These are phyloP conservation scores for Aspergillus sclerotioniger DNA, from an alignment of 495 filamentous ascomycete species.

Conservation along the genomic window DNA sequence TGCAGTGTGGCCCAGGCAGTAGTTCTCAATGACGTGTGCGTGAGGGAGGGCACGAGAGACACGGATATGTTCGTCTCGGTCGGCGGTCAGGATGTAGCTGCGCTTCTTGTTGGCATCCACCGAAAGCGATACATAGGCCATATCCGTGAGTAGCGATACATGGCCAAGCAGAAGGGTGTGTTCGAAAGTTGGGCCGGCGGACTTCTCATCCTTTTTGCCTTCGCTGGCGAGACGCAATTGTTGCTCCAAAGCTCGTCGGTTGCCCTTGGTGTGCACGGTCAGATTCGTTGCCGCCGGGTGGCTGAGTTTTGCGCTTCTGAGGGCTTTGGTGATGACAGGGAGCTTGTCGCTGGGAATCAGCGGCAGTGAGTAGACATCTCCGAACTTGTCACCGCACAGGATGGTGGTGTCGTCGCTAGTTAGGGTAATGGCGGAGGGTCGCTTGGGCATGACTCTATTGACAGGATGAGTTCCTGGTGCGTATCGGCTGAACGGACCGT, in stretches of 20 bases:
- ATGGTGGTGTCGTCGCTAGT: conserved; percentile 67
- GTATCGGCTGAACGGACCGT: not conserved
- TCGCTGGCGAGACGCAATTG: conserved; percentile 57
- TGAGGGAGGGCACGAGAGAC: conserved; percentile 82
- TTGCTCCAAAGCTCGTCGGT: conserved; percentile 69
- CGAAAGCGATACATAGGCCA: conserved; percentile 49
- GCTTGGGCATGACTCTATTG: conserved; percentile 80
- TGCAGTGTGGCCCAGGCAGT: conserved; percentile 79
- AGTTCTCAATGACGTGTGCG: conserved; percentile 82
- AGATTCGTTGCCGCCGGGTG: conserved; percentile 62
- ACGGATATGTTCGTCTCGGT: conserved; percentile 96
- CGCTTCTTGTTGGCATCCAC: conserved; percentile 30
- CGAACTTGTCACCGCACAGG: conserved; percentile 87
- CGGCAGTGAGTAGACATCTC: conserved; percentile 90
- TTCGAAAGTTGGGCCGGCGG: conserved; percentile 56
- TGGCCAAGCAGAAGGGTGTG: conserved; percentile 81
- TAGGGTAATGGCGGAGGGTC: conserved; percentile 71
- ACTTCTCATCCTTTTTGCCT: conserved; percentile 40
- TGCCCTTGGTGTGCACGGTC: conserved; percentile 82
- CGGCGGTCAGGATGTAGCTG: conserved; percentile 79
- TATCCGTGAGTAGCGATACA: conserved; percentile 85
- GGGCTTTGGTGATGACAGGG: conserved; percentile 18
- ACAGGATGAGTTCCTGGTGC: conserved; percentile 15
- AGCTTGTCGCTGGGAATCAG: conserved; percentile 53
- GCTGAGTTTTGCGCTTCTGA: conserved; percentile 34